Conservation (phyloP, 805 yeast genomes). For the Candida dendrica region DNA sequence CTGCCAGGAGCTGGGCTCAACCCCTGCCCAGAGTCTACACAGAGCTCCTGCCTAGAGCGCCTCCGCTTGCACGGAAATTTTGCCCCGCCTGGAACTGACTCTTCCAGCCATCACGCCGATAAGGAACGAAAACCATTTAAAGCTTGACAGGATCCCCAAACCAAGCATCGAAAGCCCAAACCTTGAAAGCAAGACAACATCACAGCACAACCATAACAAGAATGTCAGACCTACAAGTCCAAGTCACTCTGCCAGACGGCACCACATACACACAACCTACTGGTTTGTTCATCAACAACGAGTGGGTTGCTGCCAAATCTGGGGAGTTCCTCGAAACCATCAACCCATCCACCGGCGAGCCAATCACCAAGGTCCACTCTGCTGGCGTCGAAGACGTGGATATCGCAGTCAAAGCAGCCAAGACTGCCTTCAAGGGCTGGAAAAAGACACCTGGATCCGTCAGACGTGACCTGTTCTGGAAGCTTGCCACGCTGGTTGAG, state of each 20-base stretch:
- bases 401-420: conserved; percentile 45
- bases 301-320: conserved; percentile 49
- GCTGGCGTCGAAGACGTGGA: conserved; percentile 48
- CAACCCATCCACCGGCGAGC: conserved; percentile 49
- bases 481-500: conserved; percentile 43
- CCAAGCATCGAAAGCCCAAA: no score
- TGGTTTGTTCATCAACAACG: conserved; percentile 71
- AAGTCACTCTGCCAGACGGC: conserved; percentile 61
- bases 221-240: conserved; percentile 8
- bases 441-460: conserved; percentile 35
- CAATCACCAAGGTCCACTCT: conserved; percentile 41
- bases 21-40: no score
- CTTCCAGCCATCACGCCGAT: no score
- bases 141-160: no score
- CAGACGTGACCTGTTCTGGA: conserved; percentile 38
- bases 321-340: conserved; percentile 30
- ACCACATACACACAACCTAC: conserved; percentile 60
- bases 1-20: no score
- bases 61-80: no score
- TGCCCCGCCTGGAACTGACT: neutral
- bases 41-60: no score
- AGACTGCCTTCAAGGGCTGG: conserved; percentile 46
- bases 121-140: no score
- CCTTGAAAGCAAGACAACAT: no score
- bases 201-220: no score